Base-by-base conservation (phyloP, 441 rosid species). In the Populus hybrid region DNA sequence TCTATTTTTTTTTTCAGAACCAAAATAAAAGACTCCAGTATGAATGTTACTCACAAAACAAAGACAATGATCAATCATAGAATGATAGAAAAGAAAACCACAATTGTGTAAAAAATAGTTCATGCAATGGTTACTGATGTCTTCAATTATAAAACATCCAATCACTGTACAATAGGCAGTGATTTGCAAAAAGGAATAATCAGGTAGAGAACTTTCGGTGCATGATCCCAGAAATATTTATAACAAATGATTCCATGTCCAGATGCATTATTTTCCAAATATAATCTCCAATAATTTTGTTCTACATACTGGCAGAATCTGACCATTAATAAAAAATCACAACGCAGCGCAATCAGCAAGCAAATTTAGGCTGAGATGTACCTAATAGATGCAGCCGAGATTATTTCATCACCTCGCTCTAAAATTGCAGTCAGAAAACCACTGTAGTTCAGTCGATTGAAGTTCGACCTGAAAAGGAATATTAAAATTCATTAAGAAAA, bases 331-430 rank as follows among this genome's bases (percentile, higher is more conserved):
- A 16, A 76, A 64, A 45, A 24, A 79, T 59, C 65, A 59, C 23
- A 31, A 75, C 24, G 50, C 36, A 68, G 69, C 11, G 9, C 20
- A 73, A 3, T 65, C 56, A 50, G 14, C 56, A 20, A 71, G 63
- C 36, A 64, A 81, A 68, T 29, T 20, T 59, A 76, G 66, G 28
- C 36, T 50, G 56, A 74, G 64, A 18, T 68, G 76, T 84, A 94
- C 99, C 99, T 90, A 82, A 96, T 90, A 76, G 99, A 90, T 73
- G 99, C 99, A 75, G 88, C 98, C 80, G 87, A 83, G 70, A 90
- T 80, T 40, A 91, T 85, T 86, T 96, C 99, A 84, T 94, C 99
- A 68, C 90, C 95, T 82, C 84, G 91, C 86, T 94, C 98, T 79
- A 96, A 85, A 87, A 92, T 85, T 66, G 90, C 91, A n/a, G 97